Evolutionary conservation across 192 early-diverging fungal genomes (phyloP).

Genomic region (Rhizophagus sp.): DNA sequence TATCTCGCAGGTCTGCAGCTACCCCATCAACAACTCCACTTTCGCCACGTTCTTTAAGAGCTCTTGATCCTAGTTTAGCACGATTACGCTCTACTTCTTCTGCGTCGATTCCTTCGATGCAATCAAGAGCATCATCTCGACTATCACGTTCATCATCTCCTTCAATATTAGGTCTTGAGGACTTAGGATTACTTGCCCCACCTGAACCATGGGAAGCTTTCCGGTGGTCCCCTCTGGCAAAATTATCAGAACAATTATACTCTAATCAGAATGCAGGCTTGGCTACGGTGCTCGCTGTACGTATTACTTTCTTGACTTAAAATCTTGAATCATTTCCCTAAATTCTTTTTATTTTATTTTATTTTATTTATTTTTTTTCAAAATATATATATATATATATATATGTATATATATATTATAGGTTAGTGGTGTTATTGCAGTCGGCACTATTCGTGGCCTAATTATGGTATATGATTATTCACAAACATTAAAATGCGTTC

Average conservation of each 20-base stretch:
- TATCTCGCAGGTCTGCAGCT: slow-evolving; percentile 17
- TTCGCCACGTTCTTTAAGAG: slow-evolving; percentile 38
- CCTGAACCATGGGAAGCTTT: slow-evolving; percentile 59
- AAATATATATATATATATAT: no score
- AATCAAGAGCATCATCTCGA: slow-evolving; percentile 39
- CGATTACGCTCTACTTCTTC: slow-evolving; percentile 42
- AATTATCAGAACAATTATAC: slow-evolving; percentile 58
- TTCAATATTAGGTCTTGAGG: slow-evolving; percentile 21
- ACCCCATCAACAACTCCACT: slow-evolving; percentile 33
- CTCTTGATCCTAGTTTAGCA: slow-evolving; percentile 35
- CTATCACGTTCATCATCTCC: slow-evolving; percentile 36
- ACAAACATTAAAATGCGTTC: slow-evolving; percentile 48
- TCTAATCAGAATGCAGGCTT: slow-evolving; percentile 45
- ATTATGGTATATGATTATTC: slow-evolving; percentile 57
- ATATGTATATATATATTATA: slow-evolving; percentile 10
- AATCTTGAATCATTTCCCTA: background rate
- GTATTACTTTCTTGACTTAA: background rate
- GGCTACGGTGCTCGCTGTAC: slow-evolving; percentile 43
- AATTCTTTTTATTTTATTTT: background rate
- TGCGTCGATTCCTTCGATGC: slow-evolving; percentile 37
- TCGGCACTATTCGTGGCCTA: slow-evolving; percentile 58
- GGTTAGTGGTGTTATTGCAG: slow-evolving; percentile 56
- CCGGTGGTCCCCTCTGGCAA: slow-evolving; percentile 55
- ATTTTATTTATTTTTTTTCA: no score
- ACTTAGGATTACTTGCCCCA: slow-evolving; percentile 33